Percentiles rank a stretch among this genome's conserved stretches.
These are phyloP conservation scores for Rhodotorula sp. DNA, from an alignment of 1,284 basidiomycete genomes.

Conservation along the genomic window DNA sequence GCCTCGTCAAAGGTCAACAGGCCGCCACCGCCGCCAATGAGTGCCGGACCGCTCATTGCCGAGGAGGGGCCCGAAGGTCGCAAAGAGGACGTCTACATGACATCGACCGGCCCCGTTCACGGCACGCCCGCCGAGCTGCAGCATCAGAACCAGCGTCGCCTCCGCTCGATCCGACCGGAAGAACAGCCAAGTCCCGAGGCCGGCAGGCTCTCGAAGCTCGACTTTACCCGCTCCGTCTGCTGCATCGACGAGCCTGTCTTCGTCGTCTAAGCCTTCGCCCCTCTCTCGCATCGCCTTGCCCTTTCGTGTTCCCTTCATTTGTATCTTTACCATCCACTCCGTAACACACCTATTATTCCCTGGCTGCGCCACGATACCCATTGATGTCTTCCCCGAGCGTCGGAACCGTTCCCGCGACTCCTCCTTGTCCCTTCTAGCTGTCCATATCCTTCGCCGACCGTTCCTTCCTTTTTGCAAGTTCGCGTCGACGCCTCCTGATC, in stretches of 20 bases:
- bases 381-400: neutral
- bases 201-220: slow-evolving; percentile 19
- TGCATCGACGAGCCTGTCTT: slow-evolving; percentile 31
- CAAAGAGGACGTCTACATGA: slow-evolving; percentile 30
- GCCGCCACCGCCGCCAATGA: slow-evolving; percentile 2
- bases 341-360: neutral
- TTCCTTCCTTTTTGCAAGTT: too few species aligned
- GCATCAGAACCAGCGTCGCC: slow-evolving; percentile 18
- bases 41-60: slow-evolving; percentile 1
- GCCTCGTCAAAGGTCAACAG: slow-evolving; percentile 12
- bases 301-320: neutral
- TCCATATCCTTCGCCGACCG: too few species aligned
- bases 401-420: too few species aligned
- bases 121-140: slow-evolving; percentile 17
- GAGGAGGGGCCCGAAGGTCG: slow-evolving; percentile 15
- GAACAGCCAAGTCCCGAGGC: slow-evolving; percentile 28
- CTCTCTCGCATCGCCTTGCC: neutral
- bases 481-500: too few species aligned
- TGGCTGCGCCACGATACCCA: neutral
- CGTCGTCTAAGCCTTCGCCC: slow-evolving; percentile 18
- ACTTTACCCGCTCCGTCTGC: slow-evolving; percentile 33
- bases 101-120: neutral
- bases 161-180: slow-evolving; percentile 28
- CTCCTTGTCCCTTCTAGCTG: too few species aligned
- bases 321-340: neutral